Base-by-base conservation (phyloP, 129 eudicot genomes). In the Tagetes patula region DNA sequence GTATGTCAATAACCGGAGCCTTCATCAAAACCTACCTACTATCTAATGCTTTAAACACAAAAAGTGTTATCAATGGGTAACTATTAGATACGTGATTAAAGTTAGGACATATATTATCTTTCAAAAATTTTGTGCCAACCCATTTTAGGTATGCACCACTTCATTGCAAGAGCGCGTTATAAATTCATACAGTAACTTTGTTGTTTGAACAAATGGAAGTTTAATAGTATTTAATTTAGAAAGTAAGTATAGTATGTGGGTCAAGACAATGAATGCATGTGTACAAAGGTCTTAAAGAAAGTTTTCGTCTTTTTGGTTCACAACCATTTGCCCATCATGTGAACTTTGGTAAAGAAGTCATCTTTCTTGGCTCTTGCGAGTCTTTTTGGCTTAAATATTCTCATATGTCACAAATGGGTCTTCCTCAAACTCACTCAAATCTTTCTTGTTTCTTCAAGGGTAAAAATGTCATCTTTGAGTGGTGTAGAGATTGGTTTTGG, bases 401-500 rank as follows among this genome's bases (percentile, higher is more conserved):
- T 74, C 79, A 67, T 9, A 62, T 36, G 47, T 50, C 50, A 49
- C 56, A 62, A 59, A 43, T 73, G 69, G 82, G 70, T 67, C 73
- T 80, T 76, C 53, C 34, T 71, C 73, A 58, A 34, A 54, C 65
- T 72, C 27, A 20, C 27, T 20, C 27, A 20, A 20, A 20, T 20
- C 27, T 20, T 20, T 20, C 27, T 20, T 20, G 27, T 61, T 62
- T 78, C 72, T 71, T 70, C 66, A 65, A 75, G n/a, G 67, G 75
- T 33, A 75, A 79, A 83, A 40, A 94, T 94, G 98, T 81, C 89
- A 79, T 78, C 88, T 74, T 79, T 86, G 2, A 84, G 97, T 86
- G 91, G 88, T 48, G 86, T 94, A 80, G 93, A 87, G 11, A 81
- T 94, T 79, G 91, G 90, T 62, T 84, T 94, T 65, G 85, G 98